Conservation (phyloP, 2,329 filamentous ascomycete species). For the Erysiphe pisi region DNA sequence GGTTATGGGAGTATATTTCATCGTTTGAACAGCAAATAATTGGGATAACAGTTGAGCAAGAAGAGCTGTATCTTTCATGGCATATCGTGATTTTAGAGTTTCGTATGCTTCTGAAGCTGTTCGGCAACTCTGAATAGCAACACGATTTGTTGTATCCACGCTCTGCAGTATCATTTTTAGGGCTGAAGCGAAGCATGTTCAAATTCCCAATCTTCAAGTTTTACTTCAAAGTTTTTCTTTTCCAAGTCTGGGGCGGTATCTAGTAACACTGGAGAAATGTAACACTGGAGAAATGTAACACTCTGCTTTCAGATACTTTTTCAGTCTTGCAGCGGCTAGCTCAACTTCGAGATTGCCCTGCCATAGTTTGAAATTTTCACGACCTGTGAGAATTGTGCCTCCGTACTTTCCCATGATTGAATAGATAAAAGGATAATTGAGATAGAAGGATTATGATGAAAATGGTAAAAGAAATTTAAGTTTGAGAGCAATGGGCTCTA, state of each 20-base stretch:
- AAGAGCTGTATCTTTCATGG: slow-evolving; percentile 1
- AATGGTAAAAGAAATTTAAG: too few species aligned
- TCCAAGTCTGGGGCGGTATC: not conserved
- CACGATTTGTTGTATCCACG: not conserved
- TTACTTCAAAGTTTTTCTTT: too few species aligned
- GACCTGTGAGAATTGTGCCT: not conserved
- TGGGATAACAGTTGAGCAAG: not conserved
- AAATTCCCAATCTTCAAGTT: not conserved
- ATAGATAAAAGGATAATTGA: not conserved
- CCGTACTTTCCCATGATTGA: not conserved
- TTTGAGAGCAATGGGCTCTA: too few species aligned
- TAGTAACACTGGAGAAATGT: not conserved
- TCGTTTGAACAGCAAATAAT: not conserved
- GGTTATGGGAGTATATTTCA: not conserved
- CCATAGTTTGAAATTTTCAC: not conserved
- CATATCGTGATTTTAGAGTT: not conserved
- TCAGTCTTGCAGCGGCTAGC: not conserved
- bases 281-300: too few species aligned
- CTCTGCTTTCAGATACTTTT: not conserved
- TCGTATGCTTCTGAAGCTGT: not conserved
- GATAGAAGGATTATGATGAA: too few species aligned
- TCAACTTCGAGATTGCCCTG: slow-evolving; percentile 13
- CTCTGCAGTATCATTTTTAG: not conserved
- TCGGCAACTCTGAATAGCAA: slow-evolving; percentile 17
- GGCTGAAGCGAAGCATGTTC: not conserved